Evolutionary conservation across 2,329 filamentous ascomycete species (phyloP).

Genomic region (Exophiala oligosperma): DNA sequence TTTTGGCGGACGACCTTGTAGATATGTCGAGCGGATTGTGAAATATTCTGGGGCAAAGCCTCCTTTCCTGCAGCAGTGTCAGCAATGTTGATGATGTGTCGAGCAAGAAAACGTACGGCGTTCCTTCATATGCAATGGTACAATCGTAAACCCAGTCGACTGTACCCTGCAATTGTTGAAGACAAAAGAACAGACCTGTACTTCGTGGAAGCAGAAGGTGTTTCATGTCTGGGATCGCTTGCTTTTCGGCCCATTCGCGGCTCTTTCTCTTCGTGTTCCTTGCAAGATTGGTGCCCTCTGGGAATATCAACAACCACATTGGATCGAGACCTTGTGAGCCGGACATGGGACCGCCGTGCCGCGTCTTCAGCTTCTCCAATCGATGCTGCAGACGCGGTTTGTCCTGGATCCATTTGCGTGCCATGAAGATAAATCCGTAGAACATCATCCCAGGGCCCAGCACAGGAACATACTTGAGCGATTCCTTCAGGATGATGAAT

Average conservation of each 20-base stretch:
- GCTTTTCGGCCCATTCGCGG: conserved; percentile 58
- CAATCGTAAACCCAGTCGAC: conserved; percentile 72
- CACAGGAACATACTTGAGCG: conserved; percentile 62
- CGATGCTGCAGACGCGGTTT: conserved; percentile 60
- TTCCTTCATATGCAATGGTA: conserved; percentile 91
- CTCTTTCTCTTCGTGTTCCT: conserved; percentile 57
- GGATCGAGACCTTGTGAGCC: conserved; percentile 53
- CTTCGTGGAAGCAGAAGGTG: conserved; percentile 62
- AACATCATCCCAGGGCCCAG: conserved; percentile 65
- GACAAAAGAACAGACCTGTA: conserved; percentile 61
- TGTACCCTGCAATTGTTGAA: conserved; percentile 58
- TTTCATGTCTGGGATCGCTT: conserved; percentile 57
- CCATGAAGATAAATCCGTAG: conserved; percentile 67
- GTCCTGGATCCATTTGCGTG: conserved; percentile 63
- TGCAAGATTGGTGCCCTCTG: conserved; percentile 64
- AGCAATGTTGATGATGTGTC: conserved; percentile 11
- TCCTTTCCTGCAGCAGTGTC: conserved; percentile 57
- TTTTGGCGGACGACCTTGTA: conserved; percentile 84
- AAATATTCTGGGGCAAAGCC: conserved; percentile 90
- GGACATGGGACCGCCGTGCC: conserved; percentile 49
- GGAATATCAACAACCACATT: conserved; percentile 68
- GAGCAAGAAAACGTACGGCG: conserved; percentile 65
- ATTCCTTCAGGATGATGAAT: conserved; percentile 68
- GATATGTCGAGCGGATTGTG: conserved; percentile 80
- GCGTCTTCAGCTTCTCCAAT: conserved; percentile 55